Base-by-base conservation (phyloP, 169 alveolate species). In the Plasmodium gaboni region DNA sequence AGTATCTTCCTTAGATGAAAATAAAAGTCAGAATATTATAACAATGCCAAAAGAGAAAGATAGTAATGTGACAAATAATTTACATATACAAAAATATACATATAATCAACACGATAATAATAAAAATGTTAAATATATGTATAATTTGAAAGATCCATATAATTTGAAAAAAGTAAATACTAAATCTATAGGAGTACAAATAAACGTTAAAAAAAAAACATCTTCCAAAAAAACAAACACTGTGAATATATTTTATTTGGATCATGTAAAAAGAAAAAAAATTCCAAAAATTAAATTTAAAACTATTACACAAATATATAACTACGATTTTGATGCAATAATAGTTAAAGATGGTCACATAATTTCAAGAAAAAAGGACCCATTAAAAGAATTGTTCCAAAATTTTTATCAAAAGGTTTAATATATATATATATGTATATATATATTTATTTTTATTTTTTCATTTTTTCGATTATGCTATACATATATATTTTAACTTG, bases 291-390 rank as follows among this genome's bases (percentile, higher is more conserved):
- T 78, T 24, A 59, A 63, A 78, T 57, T 50, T 17, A 64, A 48
- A 2, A 68, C 69, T 22, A 60, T 48, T 10, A 70, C 5, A 6
- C 42, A 78, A 26, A 78, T n/a, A 64, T 64, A 44, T 7, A 65
- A 65, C 38, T 78, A 42, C 46, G 89, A 78, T 51, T 78, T 65
- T 78, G 89, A 78, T 65, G 89, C 89, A 63, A 55, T 78, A 10
- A 2, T 78, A 12, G 78, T 78, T 44, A 78, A 78, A 64, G 76
- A 78, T 78, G 89, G 89, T 3, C 67, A 69, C 48, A 46, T 78
- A 15, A 57, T 78, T 32, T 69, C 89, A 46, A 32, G 78, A 46
- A 65, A 65, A 28, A 78, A 19, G 28, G 76, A 78, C 32, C 76
- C 60, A 13, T 15, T 51, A 78, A 53, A 51, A 59, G 89, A 78